phyloP scores from a whole-genome alignment of 139 green algal species.

The Coelastrella sp. region DNA sequence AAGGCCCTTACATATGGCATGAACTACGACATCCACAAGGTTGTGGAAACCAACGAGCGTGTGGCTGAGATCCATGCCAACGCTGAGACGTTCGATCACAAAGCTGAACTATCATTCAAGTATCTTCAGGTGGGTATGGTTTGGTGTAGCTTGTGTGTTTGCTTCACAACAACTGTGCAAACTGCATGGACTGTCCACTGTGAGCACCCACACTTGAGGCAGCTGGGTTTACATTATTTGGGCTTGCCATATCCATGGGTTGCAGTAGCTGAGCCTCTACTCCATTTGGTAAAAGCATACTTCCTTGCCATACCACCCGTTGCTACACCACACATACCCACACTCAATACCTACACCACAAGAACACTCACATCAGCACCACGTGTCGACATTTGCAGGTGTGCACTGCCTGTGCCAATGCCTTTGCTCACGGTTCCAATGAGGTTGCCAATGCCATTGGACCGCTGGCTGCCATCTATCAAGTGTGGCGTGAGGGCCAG shows the following conservation, averaged over 20 bases:
- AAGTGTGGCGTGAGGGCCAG: constrained; percentile 27
- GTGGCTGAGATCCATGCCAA: constrained; percentile 68
- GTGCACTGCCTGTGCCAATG: constrained; percentile 79
- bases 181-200: too few relatives aligned
- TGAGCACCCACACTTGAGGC: too few relatives aligned
- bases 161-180: too few relatives aligned
- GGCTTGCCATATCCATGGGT: background rate
- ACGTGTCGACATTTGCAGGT: constrained; percentile 64
- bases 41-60: constrained; percentile 50
- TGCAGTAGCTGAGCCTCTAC: background rate
- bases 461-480: constrained; percentile 60
- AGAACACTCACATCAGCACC: too few relatives aligned
- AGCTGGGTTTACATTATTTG: too few relatives aligned
- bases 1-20: background rate
- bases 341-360: too few relatives aligned
- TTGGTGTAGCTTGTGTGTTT: too few relatives aligned
- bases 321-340: too few relatives aligned
- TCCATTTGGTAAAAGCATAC: background rate
- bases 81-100: constrained; percentile 82
- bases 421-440: constrained; percentile 88
- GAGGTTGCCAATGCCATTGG: constrained; percentile 84
- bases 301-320: too few relatives aligned
- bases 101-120: constrained; percentile 76
- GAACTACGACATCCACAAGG: constrained; percentile 49
- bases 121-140: constrained; percentile 78